Conservation (phyloP, 2,329 filamentous ascomycete genomes). For the Zopfia rhizophila region DNA sequence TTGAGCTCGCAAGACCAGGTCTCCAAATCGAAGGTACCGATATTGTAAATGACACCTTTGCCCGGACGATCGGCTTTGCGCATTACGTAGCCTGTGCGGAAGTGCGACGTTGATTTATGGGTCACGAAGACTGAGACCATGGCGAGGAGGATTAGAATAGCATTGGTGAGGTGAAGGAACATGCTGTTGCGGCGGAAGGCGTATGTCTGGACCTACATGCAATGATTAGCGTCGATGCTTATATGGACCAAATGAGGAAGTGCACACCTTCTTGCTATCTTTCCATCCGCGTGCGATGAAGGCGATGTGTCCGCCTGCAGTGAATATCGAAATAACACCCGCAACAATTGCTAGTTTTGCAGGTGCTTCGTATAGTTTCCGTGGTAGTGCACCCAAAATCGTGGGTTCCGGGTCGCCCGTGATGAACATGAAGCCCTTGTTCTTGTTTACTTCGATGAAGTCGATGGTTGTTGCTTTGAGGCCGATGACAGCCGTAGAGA, state of each 20-base stretch:
- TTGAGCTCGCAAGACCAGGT: slow-evolving; percentile 48
- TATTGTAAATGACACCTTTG: slow-evolving; percentile 38
- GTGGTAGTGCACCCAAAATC: slow-evolving; percentile 43
- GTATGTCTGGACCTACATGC: slow-evolving; percentile 31
- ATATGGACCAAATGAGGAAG: neutral
- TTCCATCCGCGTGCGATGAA: slow-evolving; percentile 40
- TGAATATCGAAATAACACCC: slow-evolving; percentile 32
- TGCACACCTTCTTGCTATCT: slow-evolving; percentile 33
- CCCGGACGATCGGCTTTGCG: slow-evolving; percentile 25
- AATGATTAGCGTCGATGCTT: neutral
- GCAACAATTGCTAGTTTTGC: slow-evolving; percentile 41
- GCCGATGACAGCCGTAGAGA: slow-evolving; percentile 33
- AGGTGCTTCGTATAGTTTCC: slow-evolving; percentile 34
- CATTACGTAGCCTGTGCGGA: slow-evolving; percentile 38
- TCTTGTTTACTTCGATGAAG: slow-evolving; percentile 46
- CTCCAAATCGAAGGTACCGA: slow-evolving; percentile 48
- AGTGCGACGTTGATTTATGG: slow-evolving; percentile 42
- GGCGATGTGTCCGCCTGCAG: slow-evolving; percentile 31
- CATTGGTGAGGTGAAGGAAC: slow-evolving; percentile 43
- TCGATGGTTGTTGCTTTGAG: slow-evolving; percentile 43
- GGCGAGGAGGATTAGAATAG: slow-evolving; percentile 41
- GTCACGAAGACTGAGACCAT: slow-evolving; percentile 43
- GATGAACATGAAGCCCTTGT: slow-evolving; percentile 42
- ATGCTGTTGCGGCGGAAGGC: slow-evolving; percentile 47
- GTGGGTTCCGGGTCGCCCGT: slow-evolving; percentile 21